Conservation (phyloP, 2,329 filamentous ascomycete genomes). For the Colletotrichum echinochloae region DNA sequence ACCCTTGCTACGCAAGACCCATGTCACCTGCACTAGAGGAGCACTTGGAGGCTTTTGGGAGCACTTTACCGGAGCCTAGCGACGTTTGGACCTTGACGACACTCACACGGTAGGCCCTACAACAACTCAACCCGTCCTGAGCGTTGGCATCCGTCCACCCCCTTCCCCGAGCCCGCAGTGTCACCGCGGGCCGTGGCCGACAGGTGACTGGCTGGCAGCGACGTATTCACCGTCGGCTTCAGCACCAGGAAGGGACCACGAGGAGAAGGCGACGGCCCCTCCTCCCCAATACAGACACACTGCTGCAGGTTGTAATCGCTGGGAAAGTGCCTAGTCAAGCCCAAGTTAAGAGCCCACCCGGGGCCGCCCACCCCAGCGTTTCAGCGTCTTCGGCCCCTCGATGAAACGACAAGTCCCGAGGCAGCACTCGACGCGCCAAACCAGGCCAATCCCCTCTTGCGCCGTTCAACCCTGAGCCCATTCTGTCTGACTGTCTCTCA, state of each 20-base stretch:
- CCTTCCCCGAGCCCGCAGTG: neutral
- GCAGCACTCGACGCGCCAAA: constrained; percentile 35
- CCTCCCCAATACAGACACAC: neutral
- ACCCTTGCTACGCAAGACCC: neutral
- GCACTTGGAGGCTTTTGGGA: neutral
- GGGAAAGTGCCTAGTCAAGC: constrained; percentile 18
- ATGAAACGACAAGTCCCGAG: constrained; percentile 39
- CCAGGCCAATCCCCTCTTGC: constrained; percentile 38
- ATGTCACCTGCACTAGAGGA: constrained; percentile 17
- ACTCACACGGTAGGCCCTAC: neutral
- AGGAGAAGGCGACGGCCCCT: constrained; percentile 16
- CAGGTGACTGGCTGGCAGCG: constrained; percentile 6
- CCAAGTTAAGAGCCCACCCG: constrained; percentile 26
- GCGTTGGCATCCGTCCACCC: neutral
- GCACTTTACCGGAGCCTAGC: neutral
- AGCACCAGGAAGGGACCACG: neutral
- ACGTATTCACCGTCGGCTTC: neutral
- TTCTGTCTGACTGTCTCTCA: constrained; percentile 25
- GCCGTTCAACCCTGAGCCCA: constrained; percentile 28
- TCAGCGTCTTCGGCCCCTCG: constrained; percentile 39
- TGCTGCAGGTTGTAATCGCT: constrained; percentile 12
- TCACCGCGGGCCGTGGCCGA: neutral
- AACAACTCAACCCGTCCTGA: neutral
- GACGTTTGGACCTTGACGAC: neutral
- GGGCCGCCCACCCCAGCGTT: constrained; percentile 36